Evolutionary conservation across 441 rosid genomes (phyloP).

Genomic region (California macrophylla): DNA sequence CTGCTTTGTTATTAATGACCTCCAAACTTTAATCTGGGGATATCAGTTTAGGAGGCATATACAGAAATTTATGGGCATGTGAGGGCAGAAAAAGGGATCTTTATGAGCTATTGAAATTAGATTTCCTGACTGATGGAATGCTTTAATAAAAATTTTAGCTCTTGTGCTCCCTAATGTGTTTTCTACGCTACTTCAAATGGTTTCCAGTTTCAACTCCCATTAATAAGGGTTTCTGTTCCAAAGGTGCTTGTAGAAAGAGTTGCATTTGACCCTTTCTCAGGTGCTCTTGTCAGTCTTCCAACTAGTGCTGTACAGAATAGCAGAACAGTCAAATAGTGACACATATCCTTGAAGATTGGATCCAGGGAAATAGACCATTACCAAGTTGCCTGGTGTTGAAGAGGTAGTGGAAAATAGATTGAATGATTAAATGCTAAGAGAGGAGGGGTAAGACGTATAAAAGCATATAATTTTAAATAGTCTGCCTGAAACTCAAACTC

Average conservation of each 20-base stretch:
- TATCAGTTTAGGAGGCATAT: background rate
- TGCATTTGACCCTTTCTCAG: background rate
- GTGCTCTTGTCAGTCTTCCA: background rate
- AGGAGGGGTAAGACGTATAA: too few species aligned
- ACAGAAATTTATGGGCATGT: background rate
- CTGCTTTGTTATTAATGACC: background rate
- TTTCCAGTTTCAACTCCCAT: background rate
- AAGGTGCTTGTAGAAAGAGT: background rate
- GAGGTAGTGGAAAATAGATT: background rate
- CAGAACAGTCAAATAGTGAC: background rate
- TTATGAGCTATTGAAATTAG: background rate
- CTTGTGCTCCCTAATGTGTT: background rate
- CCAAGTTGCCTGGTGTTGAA: background rate
- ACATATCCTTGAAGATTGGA: background rate
- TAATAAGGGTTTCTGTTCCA: background rate
- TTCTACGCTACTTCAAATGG: background rate
- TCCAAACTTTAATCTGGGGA: background rate
- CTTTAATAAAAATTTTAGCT: background rate
- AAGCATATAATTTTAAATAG: too few species aligned
- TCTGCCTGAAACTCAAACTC: background rate
- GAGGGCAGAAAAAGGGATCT: background rate
- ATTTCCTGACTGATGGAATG: background rate
- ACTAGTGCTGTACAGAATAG: background rate
- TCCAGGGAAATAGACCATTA: background rate
- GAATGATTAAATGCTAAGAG: background rate